Conservation (phyloP, 108 stramenopile species). For the Thalassiosira profunda region DNA sequence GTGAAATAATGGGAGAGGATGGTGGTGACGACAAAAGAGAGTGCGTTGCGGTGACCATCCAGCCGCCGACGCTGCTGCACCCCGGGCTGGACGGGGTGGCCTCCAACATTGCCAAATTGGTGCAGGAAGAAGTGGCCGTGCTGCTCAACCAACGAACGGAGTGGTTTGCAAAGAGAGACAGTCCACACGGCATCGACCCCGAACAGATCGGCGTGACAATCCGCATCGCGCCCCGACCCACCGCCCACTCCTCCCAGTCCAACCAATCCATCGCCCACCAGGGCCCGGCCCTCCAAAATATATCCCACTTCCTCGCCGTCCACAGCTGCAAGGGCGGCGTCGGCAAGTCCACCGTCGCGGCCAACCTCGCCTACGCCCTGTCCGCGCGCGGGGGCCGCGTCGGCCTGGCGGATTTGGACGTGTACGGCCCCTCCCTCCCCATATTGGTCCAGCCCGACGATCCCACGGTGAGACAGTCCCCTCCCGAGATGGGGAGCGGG, state of each 20-base stretch:
- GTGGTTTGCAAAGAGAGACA: too few relatives aligned
- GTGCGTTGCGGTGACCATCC: slow-evolving; percentile 57
- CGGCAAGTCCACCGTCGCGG: slow-evolving; percentile 97
- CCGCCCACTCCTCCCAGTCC: too few relatives aligned
- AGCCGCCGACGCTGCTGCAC: slow-evolving; percentile 74
- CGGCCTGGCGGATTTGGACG: slow-evolving; percentile 97
- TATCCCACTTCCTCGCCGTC: slow-evolving; percentile 84
- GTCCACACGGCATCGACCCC: slow-evolving; percentile 17
- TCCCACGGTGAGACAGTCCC: slow-evolving; percentile 68
- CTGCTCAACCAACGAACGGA: too few relatives aligned
- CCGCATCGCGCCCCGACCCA: slow-evolving; percentile 1
- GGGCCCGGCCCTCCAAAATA: slow-evolving; percentile 74
- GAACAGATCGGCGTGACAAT: slow-evolving; percentile 24
- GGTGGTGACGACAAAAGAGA: slow-evolving; percentile 1
- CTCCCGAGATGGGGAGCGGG: slow-evolving; percentile 49
- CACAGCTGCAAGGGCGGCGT: slow-evolving; percentile 98
- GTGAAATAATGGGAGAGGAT: background rate
- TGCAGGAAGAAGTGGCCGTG: slow-evolving; percentile 36
- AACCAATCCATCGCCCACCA: too few relatives aligned
- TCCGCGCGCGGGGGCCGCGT: slow-evolving; percentile 85
- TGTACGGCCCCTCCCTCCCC: slow-evolving; percentile 97
- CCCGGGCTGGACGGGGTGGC: slow-evolving; percentile 60
- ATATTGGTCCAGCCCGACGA: slow-evolving; percentile 82
- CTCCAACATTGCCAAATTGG: slow-evolving; percentile 33
- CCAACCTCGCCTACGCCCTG: slow-evolving; percentile 98